Base-by-base conservation (phyloP, 2,329 filamentous ascomycete species). In the Trichoderma pleuroti region DNA sequence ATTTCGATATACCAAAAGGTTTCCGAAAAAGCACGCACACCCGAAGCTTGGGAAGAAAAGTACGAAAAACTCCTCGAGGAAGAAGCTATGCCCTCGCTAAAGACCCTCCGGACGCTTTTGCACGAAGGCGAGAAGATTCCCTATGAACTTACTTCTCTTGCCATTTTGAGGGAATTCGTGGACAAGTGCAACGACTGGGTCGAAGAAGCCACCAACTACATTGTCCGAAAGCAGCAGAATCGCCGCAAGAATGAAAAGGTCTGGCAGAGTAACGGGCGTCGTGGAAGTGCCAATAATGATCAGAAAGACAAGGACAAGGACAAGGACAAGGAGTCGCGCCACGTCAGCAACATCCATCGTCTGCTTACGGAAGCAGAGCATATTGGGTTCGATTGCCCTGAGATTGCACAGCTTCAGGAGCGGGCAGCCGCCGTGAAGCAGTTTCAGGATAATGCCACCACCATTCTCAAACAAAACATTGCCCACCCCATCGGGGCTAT, bases 141-240 rank as follows among this genome's bases (percentile, higher is more conserved):
- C 71, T 97, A 93, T 85, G 91, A 93, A 71, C 87, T 99, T 73
- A 90, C 91, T 74, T 94, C 93, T 73, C 87, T 99, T 73, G 87
- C 92, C 76, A 88, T 93, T 76, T 86, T 99, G 75, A 92, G 90
- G 81, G 88, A 91, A 74, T 99, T 97, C 83, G 96, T 99, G 80
- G 94, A 97, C 76, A 91, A 93, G 77, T 98, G 96, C 84, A 97
- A 97, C 81, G 94, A 97, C 79, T 98, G 97, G 92, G 93, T 98
- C 73, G 96, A 98, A 77, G 95, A 98, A 82, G 96, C 96, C 74
- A 96, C 93, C 77, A 94, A 92, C 78, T 99, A 97, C 84, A 97
- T 94, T 77, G 94, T 96, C 71, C 92, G 96, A 76, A 99, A 99
- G 84, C 95, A 98, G 83, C 95, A 98, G 82, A 97, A 97, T 78